phyloP scores from a whole-genome alignment of 345 rosid genomes.

The Corchorus olitorius region DNA sequence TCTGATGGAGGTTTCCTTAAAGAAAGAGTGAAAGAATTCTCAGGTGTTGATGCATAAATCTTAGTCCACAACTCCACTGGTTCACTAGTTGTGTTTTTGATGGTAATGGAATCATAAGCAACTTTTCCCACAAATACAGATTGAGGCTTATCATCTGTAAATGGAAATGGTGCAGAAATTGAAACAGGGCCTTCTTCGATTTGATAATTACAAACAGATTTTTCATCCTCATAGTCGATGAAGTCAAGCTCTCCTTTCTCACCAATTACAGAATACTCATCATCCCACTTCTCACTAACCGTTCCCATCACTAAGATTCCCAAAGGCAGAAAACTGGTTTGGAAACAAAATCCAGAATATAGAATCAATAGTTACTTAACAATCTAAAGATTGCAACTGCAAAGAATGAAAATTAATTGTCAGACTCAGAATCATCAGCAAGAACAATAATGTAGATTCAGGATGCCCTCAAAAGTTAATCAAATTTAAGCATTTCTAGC shows the following conservation, averaged over 20 bases:
- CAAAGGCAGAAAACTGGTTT: constrained; percentile 16
- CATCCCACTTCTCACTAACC: constrained; percentile 54
- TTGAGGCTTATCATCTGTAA: constrained; percentile 60
- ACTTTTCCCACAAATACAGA: constrained; percentile 60
- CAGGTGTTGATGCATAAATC: constrained; percentile 67
- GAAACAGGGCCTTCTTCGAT: constrained; percentile 56
- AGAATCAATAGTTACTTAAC: constrained; percentile 1
- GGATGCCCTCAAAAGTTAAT: neutral
- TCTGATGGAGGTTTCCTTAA: constrained; percentile 61
- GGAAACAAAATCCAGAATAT: neutral
- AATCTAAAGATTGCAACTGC: neutral
- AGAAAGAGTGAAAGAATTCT: constrained; percentile 62
- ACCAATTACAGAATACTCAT: constrained; percentile 65
- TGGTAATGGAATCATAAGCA: constrained; percentile 49
- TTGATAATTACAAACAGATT: constrained; percentile 50
- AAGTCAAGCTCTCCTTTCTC: constrained; percentile 78
- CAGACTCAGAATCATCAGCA: neutral
- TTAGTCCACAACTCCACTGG: constrained; percentile 67
- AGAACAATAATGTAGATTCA: neutral
- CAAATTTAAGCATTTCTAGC: too few relatives aligned
- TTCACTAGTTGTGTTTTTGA: constrained; percentile 56
- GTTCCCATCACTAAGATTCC: constrained; percentile 44
- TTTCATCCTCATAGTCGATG: constrained; percentile 67
- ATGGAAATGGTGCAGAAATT: constrained; percentile 73
- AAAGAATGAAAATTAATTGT: neutral